Evolutionary conservation across 768 basidiomycete genomes (phyloP), one percentile per base, ranked within the genome.

Genomic region (Mrakia gelida): DNA sequence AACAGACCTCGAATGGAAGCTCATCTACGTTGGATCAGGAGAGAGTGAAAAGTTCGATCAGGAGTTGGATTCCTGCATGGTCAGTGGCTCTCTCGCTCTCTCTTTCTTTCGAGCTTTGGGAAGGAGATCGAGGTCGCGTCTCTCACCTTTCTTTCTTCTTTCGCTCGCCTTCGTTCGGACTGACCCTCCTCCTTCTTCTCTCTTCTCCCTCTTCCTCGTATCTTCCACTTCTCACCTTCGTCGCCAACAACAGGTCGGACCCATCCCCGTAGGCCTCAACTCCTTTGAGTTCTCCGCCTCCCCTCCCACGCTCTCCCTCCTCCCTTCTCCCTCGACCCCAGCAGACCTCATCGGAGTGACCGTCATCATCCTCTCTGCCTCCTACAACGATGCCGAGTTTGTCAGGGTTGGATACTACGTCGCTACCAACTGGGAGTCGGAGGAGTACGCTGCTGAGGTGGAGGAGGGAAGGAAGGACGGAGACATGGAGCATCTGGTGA

Each of bases 401-500:
- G 96, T 99, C n/a, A 90, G 96, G 67, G 95, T 99, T 38, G 97
- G 97, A 10, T 98, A 99, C 84, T 99, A 99, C 84, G 97, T 98
- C 85, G 95, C 98, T 83, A 98, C 95, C 34, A 96, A 98, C 84
- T 98, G 98, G 83, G 96, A 97, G 84, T 93, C 92, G 81, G 92
- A 94, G 74, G 94, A 93, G 85, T 78, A 78, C 67, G 73, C 59
- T 9, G 2, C 26, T 8, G 63, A 73, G 0, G 91, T 95, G 90
- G 92, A 90, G 83, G 88, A 90, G 82, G 88, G 85, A 21, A 91
- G 90, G 23, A 91, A 92, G 11, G 87, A 82, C 54, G 92, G 94
- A 73, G 85, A 89, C 82, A 92, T 94, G 83, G 92, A 95, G 34
- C 86, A 90, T 65, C 85, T 99, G 41, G 89, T 92, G 79, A 87